Base-by-base conservation (phyloP, 176 grass and related monocot species). In the Ampelocalamus luodianensis region DNA sequence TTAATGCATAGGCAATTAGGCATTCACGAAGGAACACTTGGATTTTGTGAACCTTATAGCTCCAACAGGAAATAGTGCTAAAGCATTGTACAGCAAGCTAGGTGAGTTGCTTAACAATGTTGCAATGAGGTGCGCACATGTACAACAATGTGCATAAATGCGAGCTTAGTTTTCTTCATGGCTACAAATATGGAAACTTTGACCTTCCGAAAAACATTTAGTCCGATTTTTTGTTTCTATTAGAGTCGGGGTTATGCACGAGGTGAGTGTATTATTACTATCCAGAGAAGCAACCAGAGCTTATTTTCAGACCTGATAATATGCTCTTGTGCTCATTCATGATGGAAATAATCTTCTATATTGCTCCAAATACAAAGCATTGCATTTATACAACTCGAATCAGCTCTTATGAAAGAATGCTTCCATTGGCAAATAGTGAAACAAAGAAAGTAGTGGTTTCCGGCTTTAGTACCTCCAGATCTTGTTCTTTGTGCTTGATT, bases 1-100 rank as follows among this genome's bases (percentile, higher is more conserved):
- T 71, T 24, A 15, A 27, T 49, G 43, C 69, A 72, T 49, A 72
- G 45, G 70, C 70, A 50, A 50, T 71, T 49, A 72, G 45, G 70
- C 70, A 50, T 72, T 71, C 46, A 0, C 2, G 1, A 50, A 32
- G 70, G 6, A 26, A 72, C 13, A 27, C 42, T 17, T 3, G 6
- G 32, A 26, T 29, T 50, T 3, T 72, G 50, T 72, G 42, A 27
- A 4, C 27, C 45, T 50, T 50, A 46, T 26, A 71, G 40, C 68
- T 71, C 42, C 40, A 71, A 15, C 39, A 46, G 23, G 59, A 27
- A 26, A 26, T 62, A 62, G 59, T 62, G 59, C 10, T 2, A 62
- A 27, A 12, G 8, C n/a, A 27, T 27, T 12, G 4, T 62, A 27
- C 59, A 62, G 1, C 23, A 62, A 4, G 22, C 10, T 24, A 56